Evolutionary conservation across 2,329 filamentous ascomycete species (phyloP), one percentile per base, ranked within the genome.

Genomic region (Raffaelea albimanens): DNA sequence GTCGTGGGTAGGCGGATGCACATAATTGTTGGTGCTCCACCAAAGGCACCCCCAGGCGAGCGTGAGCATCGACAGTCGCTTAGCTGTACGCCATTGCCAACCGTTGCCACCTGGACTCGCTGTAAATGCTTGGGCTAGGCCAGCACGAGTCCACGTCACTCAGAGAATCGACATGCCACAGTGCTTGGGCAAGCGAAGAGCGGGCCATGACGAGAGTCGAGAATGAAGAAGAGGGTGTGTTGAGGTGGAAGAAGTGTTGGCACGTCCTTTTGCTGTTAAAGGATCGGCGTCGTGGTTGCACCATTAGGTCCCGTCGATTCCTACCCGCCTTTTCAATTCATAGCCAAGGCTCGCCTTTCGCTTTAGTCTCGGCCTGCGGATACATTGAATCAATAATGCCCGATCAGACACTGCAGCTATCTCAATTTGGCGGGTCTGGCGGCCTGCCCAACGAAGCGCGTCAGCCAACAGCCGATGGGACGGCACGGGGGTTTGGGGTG

Each of bases 401-500:
- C 40, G 43, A 48, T 47, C 36, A 19, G 36, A 18, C 40, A 21
- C 4, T 19, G 29, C 38, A 16, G 34, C 23, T 46, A 5, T 18
- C 23, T 29, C 19, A 31, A 46, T 40, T 29, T 29, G 25, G 25
- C 34, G 18, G 18, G 14, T 38, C 18, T 38, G 34, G 34, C 18
- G 34, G 39, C 29, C 29, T 47, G 51, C 51, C 51, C 49, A 49
- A 53, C 49, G 20, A 38, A 46, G 13, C 11, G 29, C 29, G 16
- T 39, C 36, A 18, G 43, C 38, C 31, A 20, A 8, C 42, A 49
- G 44, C 53, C 53, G 50, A 54, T 46, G 47, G 52, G 38, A 36
- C 47, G 50, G 50, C 36, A 49, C 50, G 46, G 39, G 38, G 36
- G n/a, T 19, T 41, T 45, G 41, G 45, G 52, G 46, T 49, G 41